Evolutionary conservation across 768 basidiomycete genomes (phyloP), one percentile per base, ranked within the genome.

Genomic region (Xanthoconium stramineum): DNA sequence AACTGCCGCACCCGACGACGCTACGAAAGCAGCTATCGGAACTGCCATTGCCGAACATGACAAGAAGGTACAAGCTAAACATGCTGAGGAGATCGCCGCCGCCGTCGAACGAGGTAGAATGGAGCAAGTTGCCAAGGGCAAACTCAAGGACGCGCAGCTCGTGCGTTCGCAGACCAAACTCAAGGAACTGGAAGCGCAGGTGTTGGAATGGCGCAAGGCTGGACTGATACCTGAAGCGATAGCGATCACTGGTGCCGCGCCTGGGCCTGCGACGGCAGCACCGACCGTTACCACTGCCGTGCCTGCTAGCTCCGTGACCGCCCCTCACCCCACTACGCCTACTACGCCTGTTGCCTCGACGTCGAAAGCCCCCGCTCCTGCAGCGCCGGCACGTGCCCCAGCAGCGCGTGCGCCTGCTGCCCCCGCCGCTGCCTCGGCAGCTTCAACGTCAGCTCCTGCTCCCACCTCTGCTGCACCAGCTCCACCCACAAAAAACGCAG

Each of bases 121-220:
- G 74, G 89, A 91, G 59, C 76, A 79, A 49, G 74, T 64, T 2
- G 75, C 82, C 24, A 88, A 86, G 72, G 67, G 72, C 35, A 88
- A 86, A 67, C 61, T 91, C 42, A 91, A 90, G 72, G 89, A 92
- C 60, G 73, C 75, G 2, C 87, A 87, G 60, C 73, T 91, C n/a
- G 76, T 83, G 32, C 80, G 76, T 49, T 75, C 81, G 11, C 83
- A 88, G 64, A 74, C 72, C 54, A 80, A 78, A 54, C 73, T 89
- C 48, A 91, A 89, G 72, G 84, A 86, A 8, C 74, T 89, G 36
- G 88, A 91, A 63, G 76, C 77, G 12, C 81, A 84, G 55, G 80
- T 88, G 36, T 68, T 80, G 40, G 80, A 80, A 56, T 82, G 80
- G 80, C 77, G 77, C 60, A 78, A 79, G 46, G 70, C 74, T 1